A percentile compares a stretch with the other conserved stretches of the same genome.
Evolutionary conservation across 2,329 filamentous ascomycete genomes (phyloP).

Genomic region (Teratosphaeria viscida): DNA sequence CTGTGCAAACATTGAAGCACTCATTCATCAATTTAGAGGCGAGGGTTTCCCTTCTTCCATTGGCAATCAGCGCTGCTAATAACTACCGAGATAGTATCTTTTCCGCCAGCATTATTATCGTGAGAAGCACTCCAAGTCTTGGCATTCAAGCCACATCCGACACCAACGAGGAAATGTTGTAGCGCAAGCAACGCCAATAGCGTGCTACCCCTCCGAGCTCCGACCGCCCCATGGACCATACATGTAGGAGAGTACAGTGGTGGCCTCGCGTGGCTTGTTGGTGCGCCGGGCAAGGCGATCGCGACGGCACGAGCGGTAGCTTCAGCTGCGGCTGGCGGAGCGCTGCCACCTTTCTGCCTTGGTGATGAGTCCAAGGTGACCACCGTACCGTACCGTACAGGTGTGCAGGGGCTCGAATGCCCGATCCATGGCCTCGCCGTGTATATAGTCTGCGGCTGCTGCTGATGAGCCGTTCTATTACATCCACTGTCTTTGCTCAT

Average conservation of each 20-base stretch:
- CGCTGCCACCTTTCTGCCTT: background rate
- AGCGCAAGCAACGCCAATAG: background rate
- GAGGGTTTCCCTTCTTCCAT: too few species aligned
- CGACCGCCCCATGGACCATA: too few species aligned
- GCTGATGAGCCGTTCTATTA: background rate
- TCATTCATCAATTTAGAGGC: too few species aligned
- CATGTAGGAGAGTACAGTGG: background rate
- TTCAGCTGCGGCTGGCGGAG: background rate
- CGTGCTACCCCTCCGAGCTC: background rate
- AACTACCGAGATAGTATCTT: too few species aligned
- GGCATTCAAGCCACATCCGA: background rate
- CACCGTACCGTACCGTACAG: too few species aligned
- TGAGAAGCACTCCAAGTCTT: background rate
- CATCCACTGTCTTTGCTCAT: background rate
- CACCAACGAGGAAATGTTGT: background rate
- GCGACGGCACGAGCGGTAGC: background rate
- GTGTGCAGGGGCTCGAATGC: too few species aligned
- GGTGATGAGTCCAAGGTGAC: background rate
- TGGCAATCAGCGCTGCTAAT: too few species aligned
- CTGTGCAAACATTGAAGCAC: too few species aligned
- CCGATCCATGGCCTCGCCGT: too few species aligned
- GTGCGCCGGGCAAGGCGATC: background rate
- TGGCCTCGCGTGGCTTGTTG: background rate
- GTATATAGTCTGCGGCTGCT: background rate
- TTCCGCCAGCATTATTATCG: background rate